Percentiles rank a stretch among this genome's conserved stretches.
Conservation (phyloP, 1,284 basidiomycete genomes). For the Malassezia japonica region DNA sequence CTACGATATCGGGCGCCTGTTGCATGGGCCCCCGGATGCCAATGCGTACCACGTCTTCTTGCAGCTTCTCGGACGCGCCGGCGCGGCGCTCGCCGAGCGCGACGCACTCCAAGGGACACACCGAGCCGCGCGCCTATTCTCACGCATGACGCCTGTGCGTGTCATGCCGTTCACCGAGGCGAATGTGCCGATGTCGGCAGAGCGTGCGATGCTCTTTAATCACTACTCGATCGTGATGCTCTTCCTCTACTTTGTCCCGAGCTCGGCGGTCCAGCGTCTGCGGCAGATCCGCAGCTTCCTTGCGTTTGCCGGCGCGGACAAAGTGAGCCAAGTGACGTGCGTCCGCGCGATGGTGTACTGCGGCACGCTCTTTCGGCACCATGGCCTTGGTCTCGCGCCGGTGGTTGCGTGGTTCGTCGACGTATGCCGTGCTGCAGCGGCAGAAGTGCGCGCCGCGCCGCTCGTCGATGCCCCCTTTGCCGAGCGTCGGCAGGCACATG, state of each 20-base stretch:
- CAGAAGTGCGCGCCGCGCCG: conserved; percentile 19
- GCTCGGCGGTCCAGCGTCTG: conserved; percentile 56
- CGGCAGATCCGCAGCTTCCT: conserved; percentile 61
- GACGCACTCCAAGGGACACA: too few relatives aligned
- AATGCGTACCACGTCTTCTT: conserved; percentile 71
- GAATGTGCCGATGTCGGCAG: conserved; percentile 52
- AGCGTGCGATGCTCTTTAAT: conserved; percentile 75
- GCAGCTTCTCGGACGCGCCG: conserved; percentile 62
- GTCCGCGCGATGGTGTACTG: conserved; percentile 72
- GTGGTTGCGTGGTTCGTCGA: conserved; percentile 62
- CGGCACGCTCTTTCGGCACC: conserved; percentile 60
- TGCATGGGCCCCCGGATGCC: conserved; percentile 8
- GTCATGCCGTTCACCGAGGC: conserved; percentile 51
- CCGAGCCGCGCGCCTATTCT: conserved; percentile 53
- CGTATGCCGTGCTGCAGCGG: conserved; percentile 57
- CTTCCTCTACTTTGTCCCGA: conserved; percentile 64
- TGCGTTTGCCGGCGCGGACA: conserved; percentile 60
- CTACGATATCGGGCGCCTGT: conserved; percentile 38
- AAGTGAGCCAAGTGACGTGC: conserved; percentile 61
- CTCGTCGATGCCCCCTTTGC: neutral
- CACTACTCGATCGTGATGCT: conserved; percentile 69
- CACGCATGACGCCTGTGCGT: conserved; percentile 68
- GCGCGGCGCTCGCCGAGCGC: conserved; percentile 18
- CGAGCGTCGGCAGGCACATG: conserved; percentile 4
- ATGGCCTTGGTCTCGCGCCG: conserved; percentile 55